phyloP scores from a whole-genome alignment of 768 basidiomycete genomes.

The Boletus tylopilopsis region DNA sequence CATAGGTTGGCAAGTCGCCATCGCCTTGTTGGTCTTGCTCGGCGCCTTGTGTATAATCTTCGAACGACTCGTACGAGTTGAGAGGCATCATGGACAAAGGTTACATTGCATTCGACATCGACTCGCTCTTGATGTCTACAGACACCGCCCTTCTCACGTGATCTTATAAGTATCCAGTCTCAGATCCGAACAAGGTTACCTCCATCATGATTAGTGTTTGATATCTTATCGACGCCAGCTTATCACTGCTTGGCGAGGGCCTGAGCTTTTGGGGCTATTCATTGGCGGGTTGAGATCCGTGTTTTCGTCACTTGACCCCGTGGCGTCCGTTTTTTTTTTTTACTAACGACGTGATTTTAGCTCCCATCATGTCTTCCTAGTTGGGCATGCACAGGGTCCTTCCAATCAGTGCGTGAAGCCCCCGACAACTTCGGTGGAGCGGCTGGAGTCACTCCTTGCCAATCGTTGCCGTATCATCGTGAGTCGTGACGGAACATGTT shows the following conservation, averaged over 20 bases:
- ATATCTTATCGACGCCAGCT: too few relatives aligned
- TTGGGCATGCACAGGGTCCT: background rate
- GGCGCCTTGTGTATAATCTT: slow-evolving; percentile 27
- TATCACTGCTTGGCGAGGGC: too few relatives aligned
- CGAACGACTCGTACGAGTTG: slow-evolving; percentile 22
- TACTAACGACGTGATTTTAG: background rate
- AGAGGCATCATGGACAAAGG: slow-evolving; percentile 13
- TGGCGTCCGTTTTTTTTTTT: background rate
- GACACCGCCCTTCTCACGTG: slow-evolving; percentile 4
- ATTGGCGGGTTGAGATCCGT: background rate
- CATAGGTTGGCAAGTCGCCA: slow-evolving; percentile 72
- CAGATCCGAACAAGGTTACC: too few relatives aligned
- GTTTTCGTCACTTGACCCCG: background rate
- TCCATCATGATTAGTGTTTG: too few relatives aligned
- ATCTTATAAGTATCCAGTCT: background rate
- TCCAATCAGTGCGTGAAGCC: background rate
- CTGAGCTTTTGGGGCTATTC: too few relatives aligned
- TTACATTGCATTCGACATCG: background rate
- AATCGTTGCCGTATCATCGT: background rate
- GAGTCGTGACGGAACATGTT: slow-evolving; percentile 4
- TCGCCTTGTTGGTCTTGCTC: slow-evolving; percentile 42
- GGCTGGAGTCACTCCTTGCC: background rate
- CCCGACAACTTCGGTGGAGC: slow-evolving; percentile 9
- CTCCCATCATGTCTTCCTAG: background rate
- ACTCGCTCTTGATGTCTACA: background rate